Evolutionary conservation across 371 early-diverging fungal genomes (phyloP).

Genomic region (Rhizopus arrhizus): DNA sequence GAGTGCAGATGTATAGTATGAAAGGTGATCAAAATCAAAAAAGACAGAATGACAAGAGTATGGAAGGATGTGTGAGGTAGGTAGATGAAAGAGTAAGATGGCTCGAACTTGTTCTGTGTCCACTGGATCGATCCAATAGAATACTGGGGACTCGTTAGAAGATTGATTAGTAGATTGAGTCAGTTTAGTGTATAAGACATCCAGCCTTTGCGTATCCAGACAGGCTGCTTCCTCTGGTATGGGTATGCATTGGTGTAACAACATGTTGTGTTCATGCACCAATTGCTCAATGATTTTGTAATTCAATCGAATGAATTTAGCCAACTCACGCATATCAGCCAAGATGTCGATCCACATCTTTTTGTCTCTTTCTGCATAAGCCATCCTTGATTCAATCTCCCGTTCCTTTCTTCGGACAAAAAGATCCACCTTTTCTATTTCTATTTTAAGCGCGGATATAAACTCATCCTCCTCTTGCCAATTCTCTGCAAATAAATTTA

Average conservation of each 20-base stretch:
- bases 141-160: neutral
- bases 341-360: slow-evolving; percentile 70
- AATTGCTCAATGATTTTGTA: slow-evolving; percentile 92
- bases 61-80: no score
- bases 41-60: slow-evolving; percentile 68
- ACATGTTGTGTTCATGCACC: slow-evolving; percentile 81
- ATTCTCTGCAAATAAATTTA: slow-evolving; percentile 55
- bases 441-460: slow-evolving; percentile 79
- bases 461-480: slow-evolving; percentile 83
- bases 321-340: slow-evolving; percentile 84
- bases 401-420: slow-evolving; percentile 70
- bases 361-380: slow-evolving; percentile 59
- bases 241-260: slow-evolving; percentile 23
- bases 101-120: slow-evolving; percentile 95
- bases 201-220: slow-evolving; percentile 61
- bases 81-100: slow-evolving; percentile 19
- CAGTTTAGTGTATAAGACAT: slow-evolving; percentile 38
- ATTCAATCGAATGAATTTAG: slow-evolving; percentile 92
- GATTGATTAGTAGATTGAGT: slow-evolving; percentile 45
- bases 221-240: slow-evolving; percentile 30
- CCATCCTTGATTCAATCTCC: slow-evolving; percentile 82
- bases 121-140: slow-evolving; percentile 98
- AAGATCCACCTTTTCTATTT: slow-evolving; percentile 81
- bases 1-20: slow-evolving; percentile 74
- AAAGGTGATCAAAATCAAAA: slow-evolving; percentile 91